Evolutionary conservation across 768 basidiomycete genomes (phyloP).

Genomic region (Leccinum subgranulosum): DNA sequence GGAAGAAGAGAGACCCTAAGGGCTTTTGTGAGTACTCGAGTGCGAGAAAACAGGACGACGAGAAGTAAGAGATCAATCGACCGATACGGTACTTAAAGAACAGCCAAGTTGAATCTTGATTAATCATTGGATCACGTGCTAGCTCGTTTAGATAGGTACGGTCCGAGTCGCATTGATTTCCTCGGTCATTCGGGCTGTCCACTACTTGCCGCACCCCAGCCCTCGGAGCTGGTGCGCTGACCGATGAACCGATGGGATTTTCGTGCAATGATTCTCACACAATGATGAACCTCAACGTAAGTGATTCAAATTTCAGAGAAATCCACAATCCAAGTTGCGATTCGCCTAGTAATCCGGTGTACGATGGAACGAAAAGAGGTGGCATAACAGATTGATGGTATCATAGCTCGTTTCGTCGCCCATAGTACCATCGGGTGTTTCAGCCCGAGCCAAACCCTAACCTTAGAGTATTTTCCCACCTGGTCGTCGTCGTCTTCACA

Average conservation of each 20-base stretch:
- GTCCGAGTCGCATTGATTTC: neutral
- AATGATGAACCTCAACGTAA: neutral
- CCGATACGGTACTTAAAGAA: neutral
- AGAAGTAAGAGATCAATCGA: neutral
- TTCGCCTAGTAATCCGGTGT: neutral
- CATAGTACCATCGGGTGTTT: neutral
- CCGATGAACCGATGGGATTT: neutral
- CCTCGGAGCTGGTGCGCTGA: neutral
- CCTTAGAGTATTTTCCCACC: conserved; percentile 19
- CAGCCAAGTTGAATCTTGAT: conserved; percentile 3
- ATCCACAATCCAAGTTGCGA: too few relatives aligned
- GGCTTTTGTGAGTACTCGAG: conserved; percentile 25
- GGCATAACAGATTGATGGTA: too few relatives aligned
- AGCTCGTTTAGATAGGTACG: neutral
- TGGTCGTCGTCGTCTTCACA: neutral
- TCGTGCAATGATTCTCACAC: neutral
- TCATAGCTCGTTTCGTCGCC: too few relatives aligned
- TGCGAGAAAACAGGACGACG: conserved; percentile 29
- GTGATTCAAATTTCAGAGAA: neutral
- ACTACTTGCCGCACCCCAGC: too few relatives aligned
- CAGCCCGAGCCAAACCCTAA: conserved; percentile 23
- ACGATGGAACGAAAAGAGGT: neutral
- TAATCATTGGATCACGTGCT: neutral
- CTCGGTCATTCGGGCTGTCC: neutral
- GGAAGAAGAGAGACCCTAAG: conserved; percentile 30